These are phyloP conservation scores for Astragalus glycyphyllos DNA, from an alignment of 306 rosid species.

Conservation along the genomic window DNA sequence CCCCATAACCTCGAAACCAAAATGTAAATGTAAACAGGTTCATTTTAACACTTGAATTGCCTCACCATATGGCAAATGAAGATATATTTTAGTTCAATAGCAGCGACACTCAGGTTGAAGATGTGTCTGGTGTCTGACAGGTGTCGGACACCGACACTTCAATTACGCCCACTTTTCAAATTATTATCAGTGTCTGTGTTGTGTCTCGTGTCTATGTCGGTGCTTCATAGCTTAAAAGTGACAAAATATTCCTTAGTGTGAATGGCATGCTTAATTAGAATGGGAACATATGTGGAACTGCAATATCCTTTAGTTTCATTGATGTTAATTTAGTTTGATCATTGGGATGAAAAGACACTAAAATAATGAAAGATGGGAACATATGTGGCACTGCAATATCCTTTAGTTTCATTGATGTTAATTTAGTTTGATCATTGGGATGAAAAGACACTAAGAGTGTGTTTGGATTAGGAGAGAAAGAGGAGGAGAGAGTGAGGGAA, in stretches of 20 bases:
- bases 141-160: too few relatives aligned
- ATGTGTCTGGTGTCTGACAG: too few relatives aligned
- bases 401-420: background rate
- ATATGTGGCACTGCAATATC: background rate
- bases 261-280: background rate
- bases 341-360: constrained; percentile 23
- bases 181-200: too few relatives aligned
- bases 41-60: constrained; percentile 1
- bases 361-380: too few relatives aligned
- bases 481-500: too few relatives aligned
- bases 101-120: too few relatives aligned
- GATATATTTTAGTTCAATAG: constrained; percentile 33
- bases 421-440: constrained; percentile 20
- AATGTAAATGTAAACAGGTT: constrained; percentile 17
- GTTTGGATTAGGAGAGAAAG: too few relatives aligned
- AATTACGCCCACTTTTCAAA: too few relatives aligned
- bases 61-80: background rate
- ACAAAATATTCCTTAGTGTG: background rate
- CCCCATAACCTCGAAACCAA: background rate
- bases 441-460: background rate
- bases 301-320: background rate
- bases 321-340: background rate
- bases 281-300: background rate
- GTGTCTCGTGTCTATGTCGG: too few relatives aligned
- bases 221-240: background rate